Conservation (phyloP, 371 early-diverging fungal genomes). For the Rhizopus arrhizus region DNA sequence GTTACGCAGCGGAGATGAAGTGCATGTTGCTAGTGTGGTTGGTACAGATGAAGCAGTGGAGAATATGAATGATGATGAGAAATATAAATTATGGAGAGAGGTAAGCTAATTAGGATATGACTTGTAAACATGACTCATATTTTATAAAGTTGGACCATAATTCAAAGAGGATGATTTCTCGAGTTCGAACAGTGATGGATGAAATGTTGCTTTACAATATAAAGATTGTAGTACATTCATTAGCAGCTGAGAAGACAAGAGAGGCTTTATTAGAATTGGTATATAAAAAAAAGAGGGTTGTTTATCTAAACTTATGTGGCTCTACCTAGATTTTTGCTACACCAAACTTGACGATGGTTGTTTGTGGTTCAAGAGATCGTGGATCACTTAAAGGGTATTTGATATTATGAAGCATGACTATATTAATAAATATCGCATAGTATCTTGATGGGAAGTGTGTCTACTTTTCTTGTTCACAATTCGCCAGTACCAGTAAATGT, state of each 20-base stretch:
- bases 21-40: slow-evolving; percentile 58
- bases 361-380: slow-evolving; percentile 60
- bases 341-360: slow-evolving; percentile 54
- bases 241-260: slow-evolving; percentile 56
- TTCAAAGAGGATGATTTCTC: slow-evolving; percentile 51
- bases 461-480: slow-evolving; percentile 62
- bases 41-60: slow-evolving; percentile 47
- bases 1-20: slow-evolving; percentile 47
- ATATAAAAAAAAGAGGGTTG: slow-evolving; percentile 7
- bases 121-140: background rate
- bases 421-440: slow-evolving; percentile 8
- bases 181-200: slow-evolving; percentile 35
- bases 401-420: slow-evolving; percentile 48
- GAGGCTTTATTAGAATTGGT: slow-evolving; percentile 58
- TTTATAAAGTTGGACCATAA: slow-evolving; percentile 38
- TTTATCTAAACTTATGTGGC: background rate
- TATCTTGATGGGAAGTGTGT: slow-evolving; percentile 60
- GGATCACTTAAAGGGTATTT: slow-evolving; percentile 60
- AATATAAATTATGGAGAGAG: slow-evolving; percentile 42
- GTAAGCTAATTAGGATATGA: slow-evolving; percentile 7
- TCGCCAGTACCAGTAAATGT: slow-evolving; percentile 64
- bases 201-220: slow-evolving; percentile 55
- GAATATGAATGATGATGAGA: slow-evolving; percentile 42
- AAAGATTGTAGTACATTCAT: slow-evolving; percentile 53
- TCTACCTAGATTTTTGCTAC: slow-evolving; percentile 45